A percentile compares a stretch with the other conserved stretches of the same genome.
Evolutionary conservation across 192 early-diverging fungal genomes (phyloP).

Genomic region (Cetraspora pellucida): DNA sequence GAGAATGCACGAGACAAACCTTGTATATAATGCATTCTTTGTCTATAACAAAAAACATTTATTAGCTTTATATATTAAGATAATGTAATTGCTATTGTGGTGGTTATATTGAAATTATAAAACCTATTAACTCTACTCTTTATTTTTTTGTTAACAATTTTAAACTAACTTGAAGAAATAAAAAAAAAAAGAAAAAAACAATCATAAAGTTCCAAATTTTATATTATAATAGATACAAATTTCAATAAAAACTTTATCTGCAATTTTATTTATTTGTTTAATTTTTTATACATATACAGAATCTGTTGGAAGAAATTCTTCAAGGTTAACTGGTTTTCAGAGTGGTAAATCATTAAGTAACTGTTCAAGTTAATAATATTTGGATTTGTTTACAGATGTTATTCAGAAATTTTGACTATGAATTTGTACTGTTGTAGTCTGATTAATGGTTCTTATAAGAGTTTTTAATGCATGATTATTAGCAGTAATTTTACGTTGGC

Average conservation of each 20-base stretch:
- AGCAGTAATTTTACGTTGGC: not conserved
- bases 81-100: too few relatives aligned
- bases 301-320: not conserved
- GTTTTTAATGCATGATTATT: not conserved
- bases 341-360: not conserved
- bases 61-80: not conserved
- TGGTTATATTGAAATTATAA: too few relatives aligned
- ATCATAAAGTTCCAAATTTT: too few relatives aligned
- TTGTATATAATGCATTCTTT: constrained; percentile 6
- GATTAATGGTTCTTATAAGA: not conserved
- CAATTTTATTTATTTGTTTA: not conserved
- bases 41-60: not conserved
- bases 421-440: not conserved
- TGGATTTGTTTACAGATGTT: not conserved
- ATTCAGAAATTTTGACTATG: not conserved
- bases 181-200: too few relatives aligned
- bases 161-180: too few relatives aligned
- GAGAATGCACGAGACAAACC: not conserved
- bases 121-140: too few relatives aligned
- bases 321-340: not conserved
- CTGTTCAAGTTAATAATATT: not conserved
- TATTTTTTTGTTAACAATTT: too few relatives aligned
- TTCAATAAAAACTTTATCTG: not conserved
- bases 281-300: not conserved
- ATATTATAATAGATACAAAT: not conserved